phyloP scores from a whole-genome alignment of 2,329 filamentous ascomycete genomes.

The Aspergillus tubingensis region DNA sequence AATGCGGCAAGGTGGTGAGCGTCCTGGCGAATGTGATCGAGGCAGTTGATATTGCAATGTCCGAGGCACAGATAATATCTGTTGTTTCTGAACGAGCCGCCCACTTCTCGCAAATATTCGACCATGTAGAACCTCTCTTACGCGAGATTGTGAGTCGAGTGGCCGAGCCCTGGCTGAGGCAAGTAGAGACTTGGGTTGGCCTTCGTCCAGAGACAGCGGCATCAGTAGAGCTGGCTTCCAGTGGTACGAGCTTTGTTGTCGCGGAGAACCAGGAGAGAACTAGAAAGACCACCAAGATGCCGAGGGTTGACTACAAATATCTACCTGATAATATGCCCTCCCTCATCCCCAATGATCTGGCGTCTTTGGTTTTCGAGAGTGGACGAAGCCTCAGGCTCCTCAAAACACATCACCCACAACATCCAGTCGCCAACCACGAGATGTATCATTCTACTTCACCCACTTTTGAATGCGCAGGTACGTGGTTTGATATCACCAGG shows the following conservation, averaged over 20 bases:
- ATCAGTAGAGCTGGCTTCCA: slow-evolving; percentile 51
- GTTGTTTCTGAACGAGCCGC: slow-evolving; percentile 64
- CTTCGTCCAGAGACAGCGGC: slow-evolving; percentile 61
- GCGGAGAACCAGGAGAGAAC: slow-evolving; percentile 62
- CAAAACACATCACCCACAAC: slow-evolving; percentile 67
- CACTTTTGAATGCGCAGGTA: slow-evolving; percentile 66
- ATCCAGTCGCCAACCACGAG: slow-evolving; percentile 63
- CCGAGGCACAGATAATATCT: slow-evolving; percentile 64
- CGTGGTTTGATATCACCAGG: slow-evolving; percentile 67
- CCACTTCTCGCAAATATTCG: slow-evolving; percentile 64
- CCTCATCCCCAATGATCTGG: slow-evolving; percentile 71
- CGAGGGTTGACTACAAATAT: slow-evolving; percentile 63
- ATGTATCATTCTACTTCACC: slow-evolving; percentile 56
- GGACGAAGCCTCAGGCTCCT: slow-evolving; percentile 75
- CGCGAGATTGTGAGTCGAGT: slow-evolving; percentile 67
- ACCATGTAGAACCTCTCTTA: slow-evolving; percentile 64
- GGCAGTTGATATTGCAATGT: slow-evolving; percentile 51
- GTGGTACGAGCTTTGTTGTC: slow-evolving; percentile 62
- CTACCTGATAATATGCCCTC: slow-evolving; percentile 62
- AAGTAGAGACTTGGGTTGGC: slow-evolving; percentile 74
- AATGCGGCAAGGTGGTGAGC: slow-evolving; percentile 40
- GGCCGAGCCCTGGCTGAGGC: slow-evolving; percentile 66
- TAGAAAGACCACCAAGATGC: slow-evolving; percentile 59
- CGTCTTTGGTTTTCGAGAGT: slow-evolving; percentile 73
- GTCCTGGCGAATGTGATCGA: slow-evolving; percentile 40